phyloP scores from a whole-genome alignment of 2,329 filamentous ascomycete species.

The Neonectria magnoliae region DNA sequence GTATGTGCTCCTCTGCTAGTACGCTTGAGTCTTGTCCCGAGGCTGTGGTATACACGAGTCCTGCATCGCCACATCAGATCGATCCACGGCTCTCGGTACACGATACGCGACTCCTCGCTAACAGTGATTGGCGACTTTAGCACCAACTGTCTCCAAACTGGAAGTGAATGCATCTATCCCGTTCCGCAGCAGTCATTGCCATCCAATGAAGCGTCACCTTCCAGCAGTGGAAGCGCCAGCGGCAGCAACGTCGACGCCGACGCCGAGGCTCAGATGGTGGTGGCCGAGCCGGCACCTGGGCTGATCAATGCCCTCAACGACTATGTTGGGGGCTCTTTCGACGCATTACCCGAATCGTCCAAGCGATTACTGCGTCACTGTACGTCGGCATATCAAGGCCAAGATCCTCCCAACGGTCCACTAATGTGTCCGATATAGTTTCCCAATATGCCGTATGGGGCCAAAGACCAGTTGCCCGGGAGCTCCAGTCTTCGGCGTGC shows the following conservation, averaged over 20 bases:
- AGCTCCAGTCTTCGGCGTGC: conserved; percentile 45
- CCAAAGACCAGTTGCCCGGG: conserved; percentile 51
- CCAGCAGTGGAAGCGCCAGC: conserved; percentile 28
- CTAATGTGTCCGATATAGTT: conserved; percentile 44
- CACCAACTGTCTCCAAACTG: conserved; percentile 57
- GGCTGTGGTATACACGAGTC: conserved; percentile 39
- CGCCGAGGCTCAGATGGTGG: conserved; percentile 27
- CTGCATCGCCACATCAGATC: conserved; percentile 30
- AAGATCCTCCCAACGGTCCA: neutral
- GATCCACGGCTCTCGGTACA: conserved; percentile 21
- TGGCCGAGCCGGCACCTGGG: conserved; percentile 30
- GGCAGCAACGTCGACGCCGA: conserved; percentile 22
- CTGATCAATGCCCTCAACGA: conserved; percentile 38
- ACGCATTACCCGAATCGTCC: conserved; percentile 44
- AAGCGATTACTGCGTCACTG: conserved; percentile 45
- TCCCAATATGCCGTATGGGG: conserved; percentile 54
- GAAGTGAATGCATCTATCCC: conserved; percentile 54
- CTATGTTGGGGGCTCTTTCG: conserved; percentile 47
- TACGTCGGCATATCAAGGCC: conserved; percentile 21
- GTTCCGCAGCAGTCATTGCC: conserved; percentile 37
- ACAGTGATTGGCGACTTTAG: conserved; percentile 44
- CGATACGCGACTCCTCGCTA: conserved; percentile 26
- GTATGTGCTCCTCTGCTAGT: conserved; percentile 46
- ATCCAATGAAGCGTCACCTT: conserved; percentile 39
- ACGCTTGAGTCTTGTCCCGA: conserved; percentile 28